phyloP scores from a whole-genome alignment of 2,329 filamentous ascomycete genomes.

The Chaetomiaceae sp. region DNA sequence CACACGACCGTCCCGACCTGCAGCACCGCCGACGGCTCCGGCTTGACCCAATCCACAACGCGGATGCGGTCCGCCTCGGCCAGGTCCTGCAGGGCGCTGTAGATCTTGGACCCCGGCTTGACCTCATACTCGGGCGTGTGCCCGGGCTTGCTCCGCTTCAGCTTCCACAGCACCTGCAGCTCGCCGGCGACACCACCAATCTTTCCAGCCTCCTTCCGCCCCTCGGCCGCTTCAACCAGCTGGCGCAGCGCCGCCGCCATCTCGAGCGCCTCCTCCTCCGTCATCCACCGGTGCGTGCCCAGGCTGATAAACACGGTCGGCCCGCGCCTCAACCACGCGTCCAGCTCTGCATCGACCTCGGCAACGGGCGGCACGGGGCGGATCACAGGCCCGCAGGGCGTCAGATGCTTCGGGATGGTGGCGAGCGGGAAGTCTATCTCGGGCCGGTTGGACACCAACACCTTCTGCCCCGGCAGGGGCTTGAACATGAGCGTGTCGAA shows the following conservation, averaged over 20 bases:
- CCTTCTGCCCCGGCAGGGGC: slow-evolving; percentile 18
- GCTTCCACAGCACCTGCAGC: slow-evolving; percentile 39
- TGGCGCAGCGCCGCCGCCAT: slow-evolving; percentile 36
- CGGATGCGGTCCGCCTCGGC: slow-evolving; percentile 32
- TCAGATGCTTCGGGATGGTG: slow-evolving; percentile 31
- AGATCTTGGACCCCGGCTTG: slow-evolving; percentile 12
- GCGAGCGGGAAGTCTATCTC: slow-evolving; percentile 39
- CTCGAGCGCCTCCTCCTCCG: slow-evolving; percentile 34
- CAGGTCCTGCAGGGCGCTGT: slow-evolving; percentile 26
- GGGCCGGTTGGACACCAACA: slow-evolving; percentile 29
- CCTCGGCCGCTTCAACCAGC: slow-evolving; percentile 31
- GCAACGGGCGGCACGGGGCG: slow-evolving; percentile 31
- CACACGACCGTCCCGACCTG: slow-evolving; percentile 36
- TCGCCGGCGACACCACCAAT: slow-evolving; percentile 17
- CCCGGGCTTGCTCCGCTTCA: slow-evolving; percentile 14
- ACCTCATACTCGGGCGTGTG: background rate
- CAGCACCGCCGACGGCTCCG: slow-evolving; percentile 37
- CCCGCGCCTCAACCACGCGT: slow-evolving; percentile 37
- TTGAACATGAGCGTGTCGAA: slow-evolving; percentile 2
- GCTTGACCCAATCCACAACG: slow-evolving; percentile 38
- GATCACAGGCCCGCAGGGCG: slow-evolving; percentile 45
- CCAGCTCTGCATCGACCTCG: slow-evolving; percentile 38
- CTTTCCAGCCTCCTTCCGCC: background rate
- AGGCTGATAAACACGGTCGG: slow-evolving; percentile 48
- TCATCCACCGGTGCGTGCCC: slow-evolving; percentile 37